Evolutionary conservation across 768 basidiomycete genomes (phyloP), one percentile per base, ranked within the genome.

Genomic region (Atractiella rhizophila): DNA sequence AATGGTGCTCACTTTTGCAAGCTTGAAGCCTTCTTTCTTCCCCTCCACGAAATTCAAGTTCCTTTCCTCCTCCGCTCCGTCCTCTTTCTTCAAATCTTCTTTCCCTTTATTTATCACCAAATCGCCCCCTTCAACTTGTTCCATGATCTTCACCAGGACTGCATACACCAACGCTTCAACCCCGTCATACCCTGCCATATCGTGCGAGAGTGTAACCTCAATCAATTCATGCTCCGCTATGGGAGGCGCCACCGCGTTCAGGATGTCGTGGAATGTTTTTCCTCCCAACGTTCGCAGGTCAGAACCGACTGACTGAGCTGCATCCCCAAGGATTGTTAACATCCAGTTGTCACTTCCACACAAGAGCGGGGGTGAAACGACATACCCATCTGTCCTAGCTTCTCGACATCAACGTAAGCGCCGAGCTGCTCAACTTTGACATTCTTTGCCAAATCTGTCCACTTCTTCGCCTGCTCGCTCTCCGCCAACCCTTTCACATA

Each of bases 201-300:
- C 85, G 60, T 96, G 86, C 54, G 76, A 77, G 28, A 98, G 62
- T 76, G 80, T 82, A 7, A 98, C 74, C 56, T 91, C 73, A 48
- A 98, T 85, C 13, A 94, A 82, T 60, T 98, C 91, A 56, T 96
- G 88, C 57, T 88, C 86, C 20, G 86, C 80, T 52, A 96, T 96
- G 11, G 91, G 91, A 30, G 91, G 91, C 0, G 91, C 91, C 45
- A 98, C 88, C 23, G 76, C 88, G 56, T 94, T 88, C 37, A 98
- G 64, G 42, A 98, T 74, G 43, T 88, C 85, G 2, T 71, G 80
- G 21, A 96, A 62, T 3, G 86, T 83, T 9, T 80, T 82, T 28
- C 86, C 61, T 23, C 83, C 81, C 21, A 78, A 76, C 37, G 74
- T 69, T 55, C 74, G 80, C 53, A 96, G 74, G 55, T 91, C 86